These are phyloP conservation scores for Pistacia atlantica DNA, from an alignment of 345 rosid species.

Conservation along the genomic window DNA sequence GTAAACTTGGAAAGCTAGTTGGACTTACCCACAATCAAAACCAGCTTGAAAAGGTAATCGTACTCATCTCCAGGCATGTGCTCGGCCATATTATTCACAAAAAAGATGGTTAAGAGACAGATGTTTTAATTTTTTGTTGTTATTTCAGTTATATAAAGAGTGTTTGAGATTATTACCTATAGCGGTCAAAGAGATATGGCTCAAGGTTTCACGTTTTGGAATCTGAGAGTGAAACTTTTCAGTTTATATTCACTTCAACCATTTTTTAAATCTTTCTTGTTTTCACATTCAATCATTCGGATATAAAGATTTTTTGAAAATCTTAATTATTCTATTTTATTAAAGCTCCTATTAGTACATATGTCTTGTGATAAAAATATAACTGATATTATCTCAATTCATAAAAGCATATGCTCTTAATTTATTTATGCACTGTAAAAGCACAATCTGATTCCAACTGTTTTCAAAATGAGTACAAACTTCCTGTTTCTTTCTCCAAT, in stretches of 20 bases:
- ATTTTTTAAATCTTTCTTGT: too few species aligned
- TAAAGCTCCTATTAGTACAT: too few species aligned
- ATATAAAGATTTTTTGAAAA: too few species aligned
- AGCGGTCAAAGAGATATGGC: neutral
- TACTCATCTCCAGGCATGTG: constrained; percentile 54
- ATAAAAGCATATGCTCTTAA: too few species aligned
- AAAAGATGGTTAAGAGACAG: neutral
- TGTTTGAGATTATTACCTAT: neutral
- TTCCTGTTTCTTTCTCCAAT: too few species aligned
- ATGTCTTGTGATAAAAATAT: too few species aligned
- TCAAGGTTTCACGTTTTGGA: neutral
- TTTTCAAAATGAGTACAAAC: too few species aligned
- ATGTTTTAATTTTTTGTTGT: neutral
- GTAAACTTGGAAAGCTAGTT: constrained; percentile 54
- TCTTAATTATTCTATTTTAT: too few species aligned
- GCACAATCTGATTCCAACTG: too few species aligned
- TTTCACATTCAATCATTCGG: too few species aligned
- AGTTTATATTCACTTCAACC: neutral
- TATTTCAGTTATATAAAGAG: neutral
- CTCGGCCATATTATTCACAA: constrained; percentile 33
- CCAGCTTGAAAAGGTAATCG: constrained; percentile 59
- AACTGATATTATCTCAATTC: too few species aligned
- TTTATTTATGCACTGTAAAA: too few species aligned
- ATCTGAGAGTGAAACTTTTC: neutral
- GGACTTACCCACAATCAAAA: constrained; percentile 55